Base-by-base conservation (phyloP, 1,284 basidiomycete species). In the Tilletia walkeri region DNA sequence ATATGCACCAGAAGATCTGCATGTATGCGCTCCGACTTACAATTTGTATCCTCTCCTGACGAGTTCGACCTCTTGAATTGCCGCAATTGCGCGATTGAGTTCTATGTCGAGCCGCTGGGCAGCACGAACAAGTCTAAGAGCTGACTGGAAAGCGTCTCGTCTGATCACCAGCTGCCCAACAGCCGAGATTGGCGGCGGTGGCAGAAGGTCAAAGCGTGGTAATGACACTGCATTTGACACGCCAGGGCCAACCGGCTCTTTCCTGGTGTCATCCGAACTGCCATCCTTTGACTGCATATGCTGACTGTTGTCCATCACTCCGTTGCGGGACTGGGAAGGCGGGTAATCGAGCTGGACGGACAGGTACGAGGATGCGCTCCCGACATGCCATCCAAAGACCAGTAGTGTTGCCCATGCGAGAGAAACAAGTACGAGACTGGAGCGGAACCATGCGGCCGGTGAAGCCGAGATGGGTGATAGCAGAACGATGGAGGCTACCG, bases 41-140 rank as follows among this genome's bases (percentile, higher is more conserved):
- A 83, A 69, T 65, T 75, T 78, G 70, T 76, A 81, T 4, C 81
- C 81, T 30, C 82, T 72, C 24, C 81, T 78, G 20, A 83, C 80
- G 2, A 80, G 70, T 72, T 83, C 82, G 48, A 80, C 78, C 67
- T 83, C 82, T 66, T 83, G 82, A 1, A 83, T 68, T n/a, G 82
- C 82, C 12, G 72, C 73, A 66, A 83, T 75, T 16, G 76, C 75
- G 50, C 74, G 74, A 69, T 82, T 82, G 66, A 79, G 53, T 16
- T 74, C 71, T 0, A 75, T 34, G 61, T 83, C 82, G 61, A 80
- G 75, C 4, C 48, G 34, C 50, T 80, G 78, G 4, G 78, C 76
- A 7, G 75, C 72, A 12, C 72, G 65, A 49, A 82, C 75, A 4
- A 81, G 67, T 3, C 54, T n/a, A 0, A 49, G 63, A 2, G 68